phyloP scores from a whole-genome alignment of 495 filamentous ascomycete species.

The Penicillium turbatum region DNA sequence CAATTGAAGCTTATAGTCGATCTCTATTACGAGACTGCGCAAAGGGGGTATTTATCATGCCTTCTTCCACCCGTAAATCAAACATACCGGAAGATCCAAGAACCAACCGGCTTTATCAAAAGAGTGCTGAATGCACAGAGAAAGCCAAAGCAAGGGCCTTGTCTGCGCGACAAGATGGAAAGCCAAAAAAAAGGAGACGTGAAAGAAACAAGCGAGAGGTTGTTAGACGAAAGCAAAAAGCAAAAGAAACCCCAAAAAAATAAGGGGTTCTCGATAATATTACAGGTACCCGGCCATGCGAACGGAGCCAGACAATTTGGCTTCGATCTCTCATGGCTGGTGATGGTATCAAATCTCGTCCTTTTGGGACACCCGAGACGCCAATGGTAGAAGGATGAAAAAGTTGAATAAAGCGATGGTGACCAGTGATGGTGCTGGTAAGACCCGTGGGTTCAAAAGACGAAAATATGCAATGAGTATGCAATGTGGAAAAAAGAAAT shows the following conservation, averaged over 20 bases:
- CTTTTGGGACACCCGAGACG: constrained; percentile 30
- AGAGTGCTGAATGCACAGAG: constrained; percentile 8
- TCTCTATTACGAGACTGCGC: constrained; percentile 27
- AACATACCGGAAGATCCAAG: not conserved
- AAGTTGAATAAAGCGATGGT: constrained; percentile 1
- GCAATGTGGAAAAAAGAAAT: constrained; percentile 2
- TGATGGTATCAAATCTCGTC: constrained; percentile 7
- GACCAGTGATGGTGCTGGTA: constrained; percentile 6
- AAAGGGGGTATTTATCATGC: constrained; percentile 26
- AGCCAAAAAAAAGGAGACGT: not conserved
- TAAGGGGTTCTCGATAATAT: constrained; percentile 24
- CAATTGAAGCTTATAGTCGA: constrained; percentile 3
- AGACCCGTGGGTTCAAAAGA: constrained; percentile 13
- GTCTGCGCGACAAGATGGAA: constrained; percentile 11
- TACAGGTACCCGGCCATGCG: constrained; percentile 20
- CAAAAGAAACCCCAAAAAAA: constrained; percentile 1
- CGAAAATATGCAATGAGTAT: constrained; percentile 8
- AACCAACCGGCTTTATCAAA: not conserved
- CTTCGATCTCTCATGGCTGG: not conserved
- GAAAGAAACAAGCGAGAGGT: constrained; percentile 18
- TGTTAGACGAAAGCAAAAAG: constrained; percentile 11
- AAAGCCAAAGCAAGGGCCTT: constrained; percentile 20
- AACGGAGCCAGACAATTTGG: not conserved
- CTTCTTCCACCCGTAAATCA: constrained; percentile 13
- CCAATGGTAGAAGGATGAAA: constrained; percentile 19